These are phyloP conservation scores for Beauveria varroae DNA, from an alignment of 2,329 filamentous ascomycete species.

Conservation along the genomic window DNA sequence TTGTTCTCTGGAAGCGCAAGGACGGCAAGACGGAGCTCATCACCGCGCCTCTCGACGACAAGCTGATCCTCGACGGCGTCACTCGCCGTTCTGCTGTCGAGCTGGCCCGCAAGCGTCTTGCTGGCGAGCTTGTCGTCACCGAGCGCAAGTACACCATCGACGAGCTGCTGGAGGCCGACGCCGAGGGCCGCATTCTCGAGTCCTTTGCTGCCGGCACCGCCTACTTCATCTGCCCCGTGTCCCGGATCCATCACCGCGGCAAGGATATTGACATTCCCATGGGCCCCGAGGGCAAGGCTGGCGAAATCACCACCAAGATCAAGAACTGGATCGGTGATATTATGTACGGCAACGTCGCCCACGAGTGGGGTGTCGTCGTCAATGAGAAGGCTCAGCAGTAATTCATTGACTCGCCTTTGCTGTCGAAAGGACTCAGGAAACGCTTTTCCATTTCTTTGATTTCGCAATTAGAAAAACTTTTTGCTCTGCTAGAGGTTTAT, in stretches of 20 bases:
- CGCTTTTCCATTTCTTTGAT: not conserved
- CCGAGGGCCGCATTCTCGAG: constrained; percentile 73
- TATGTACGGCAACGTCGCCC: constrained; percentile 64
- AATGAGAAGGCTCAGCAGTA: constrained; percentile 43
- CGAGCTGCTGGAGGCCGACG: constrained; percentile 64
- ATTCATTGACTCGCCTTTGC: constrained; percentile 4
- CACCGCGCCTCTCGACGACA: constrained; percentile 75
- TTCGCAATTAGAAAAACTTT: not conserved
- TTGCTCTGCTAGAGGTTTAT: constrained; percentile 8
- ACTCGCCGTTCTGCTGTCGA: constrained; percentile 77
- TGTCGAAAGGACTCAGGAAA: not conserved
- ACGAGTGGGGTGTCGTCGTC: constrained; percentile 64
- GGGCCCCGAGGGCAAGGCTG: constrained; percentile 40
- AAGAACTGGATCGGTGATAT: constrained; percentile 64
- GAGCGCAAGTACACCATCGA: constrained; percentile 78
- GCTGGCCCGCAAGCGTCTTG: constrained; percentile 57
- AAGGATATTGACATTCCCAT: constrained; percentile 56
- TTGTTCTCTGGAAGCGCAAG: constrained; percentile 63
- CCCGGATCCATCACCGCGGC: constrained; percentile 59
- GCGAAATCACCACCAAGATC: constrained; percentile 50
- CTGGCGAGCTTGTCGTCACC: constrained; percentile 57
- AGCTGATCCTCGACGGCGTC: constrained; percentile 80
- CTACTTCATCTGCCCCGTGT: constrained; percentile 64
- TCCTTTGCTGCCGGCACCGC: constrained; percentile 84
- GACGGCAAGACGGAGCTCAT: constrained; percentile 56